Evolutionary conservation across 768 basidiomycete species (phyloP), one percentile per base, ranked within the genome.

Genomic region (Cyathus striatus): DNA sequence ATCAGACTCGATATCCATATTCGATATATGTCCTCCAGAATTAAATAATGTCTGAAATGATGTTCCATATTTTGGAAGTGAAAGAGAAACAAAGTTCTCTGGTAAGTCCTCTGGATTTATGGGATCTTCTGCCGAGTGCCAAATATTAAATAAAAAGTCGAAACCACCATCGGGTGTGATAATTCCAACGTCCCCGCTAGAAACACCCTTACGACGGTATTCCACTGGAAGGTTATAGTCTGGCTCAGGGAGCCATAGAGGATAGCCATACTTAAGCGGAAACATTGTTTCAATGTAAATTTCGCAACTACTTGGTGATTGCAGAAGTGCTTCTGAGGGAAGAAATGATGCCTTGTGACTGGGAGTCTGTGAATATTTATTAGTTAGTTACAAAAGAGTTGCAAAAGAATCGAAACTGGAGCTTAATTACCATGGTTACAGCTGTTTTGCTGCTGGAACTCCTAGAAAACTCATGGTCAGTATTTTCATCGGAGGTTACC

Each of bases 131-230:
- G 49, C 27, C 7, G 49, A 16, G 5, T 34, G 36, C 23, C 49
- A 48, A 13, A 50, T 47, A 35, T 53, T 53, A 49, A 53, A 53
- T 3, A 53, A 27, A 4, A 36, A 14, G 17, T 45, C 46, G 38
- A 50, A 50, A 0, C 40, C 33, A 1, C 51, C 51, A 38, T 53
- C 49, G 13, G 41, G 30, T 5, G 42, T 50, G 21, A 53, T 24
- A 17, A 44, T 37, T 9, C 51, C 51, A 9, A 53, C 49, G 26
- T 53, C 51, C 5, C 49, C 51, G 9, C 50, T 48, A 20, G 17
- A 21, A 12, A 42, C 32, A 6, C 45, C 45, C 14, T 42, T 23
- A 6, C 13, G 21, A 13, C 41, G 41, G 26, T 46, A 43, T 21
- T 42, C 41, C 3, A 42, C 25, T 5, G 25, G 26, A 17, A 32